Conservation (phyloP, 225 moss, liverwort and hornwort species). For the Marchantia paleacea region DNA sequence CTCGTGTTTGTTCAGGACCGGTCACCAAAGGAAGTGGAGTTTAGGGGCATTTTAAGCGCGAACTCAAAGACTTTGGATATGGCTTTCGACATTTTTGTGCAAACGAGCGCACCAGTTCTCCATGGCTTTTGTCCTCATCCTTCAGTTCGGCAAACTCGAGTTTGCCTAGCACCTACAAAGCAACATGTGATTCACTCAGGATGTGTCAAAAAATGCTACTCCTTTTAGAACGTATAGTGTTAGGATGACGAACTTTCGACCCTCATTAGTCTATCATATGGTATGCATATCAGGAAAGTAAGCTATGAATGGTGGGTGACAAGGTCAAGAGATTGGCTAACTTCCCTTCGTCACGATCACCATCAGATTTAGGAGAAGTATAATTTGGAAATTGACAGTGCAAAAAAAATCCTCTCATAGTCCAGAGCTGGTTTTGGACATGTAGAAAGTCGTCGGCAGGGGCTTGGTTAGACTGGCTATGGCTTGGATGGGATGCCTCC, state of each 20-base stretch:
- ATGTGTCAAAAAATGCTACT: not conserved
- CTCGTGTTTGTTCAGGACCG: conserved; percentile 15
- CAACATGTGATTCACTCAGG: not conserved
- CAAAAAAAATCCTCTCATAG: not conserved
- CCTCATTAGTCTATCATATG: not conserved
- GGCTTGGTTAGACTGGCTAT: not conserved
- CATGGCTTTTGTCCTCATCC: conserved; percentile 2
- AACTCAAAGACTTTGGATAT: not conserved
- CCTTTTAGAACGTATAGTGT: not conserved
- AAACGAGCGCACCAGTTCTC: conserved; percentile 8
- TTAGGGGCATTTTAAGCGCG: conserved; percentile 21
- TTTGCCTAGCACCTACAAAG: not conserved
- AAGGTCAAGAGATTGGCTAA: not conserved
- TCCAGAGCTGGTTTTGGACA: not conserved
- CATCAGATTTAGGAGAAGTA: not conserved
- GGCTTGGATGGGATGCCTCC: not conserved
- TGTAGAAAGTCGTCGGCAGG: not conserved
- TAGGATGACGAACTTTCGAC: conserved; percentile 2
- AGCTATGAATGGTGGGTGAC: not conserved
- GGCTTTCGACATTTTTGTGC: not conserved
- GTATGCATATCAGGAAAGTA: not conserved
- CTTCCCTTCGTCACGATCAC: not conserved
- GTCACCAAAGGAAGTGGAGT: conserved; percentile 31
- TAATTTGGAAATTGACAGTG: conserved; percentile 1
- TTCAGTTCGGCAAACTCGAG: not conserved